Evolutionary conservation across 1,284 basidiomycete species (phyloP), one percentile per base, ranked within the genome.

Genomic region (Trichosporon ovoides): DNA sequence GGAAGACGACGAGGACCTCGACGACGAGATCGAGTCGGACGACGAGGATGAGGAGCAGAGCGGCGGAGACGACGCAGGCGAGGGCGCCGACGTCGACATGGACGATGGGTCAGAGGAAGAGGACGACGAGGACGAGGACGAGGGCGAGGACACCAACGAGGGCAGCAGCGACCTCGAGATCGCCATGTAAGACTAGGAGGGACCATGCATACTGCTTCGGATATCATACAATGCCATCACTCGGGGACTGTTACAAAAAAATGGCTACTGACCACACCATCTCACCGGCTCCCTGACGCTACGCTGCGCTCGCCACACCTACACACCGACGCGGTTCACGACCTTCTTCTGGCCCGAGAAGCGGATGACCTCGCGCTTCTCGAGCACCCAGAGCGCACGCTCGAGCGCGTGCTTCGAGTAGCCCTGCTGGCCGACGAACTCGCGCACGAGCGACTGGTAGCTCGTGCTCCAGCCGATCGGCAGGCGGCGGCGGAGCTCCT

Each of bases 391-490:
- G 62, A 99, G 78, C 18, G 91, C 91, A 62, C 93, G 81, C 76
- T 99, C 96, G 28, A 99, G 82, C 16, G 95, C 91, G 76, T 97
- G 94, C 66, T 83, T 87, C 19, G 88, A 88, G 74, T 87, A 95
- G 4, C 91, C 89, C 75, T 98, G 92, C 66, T 89, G 86, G 9
- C 85, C 87, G 12, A 98, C 94, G 76, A 98, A 98, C 78, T 98
- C 96, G 65, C 87, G 85, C n/a, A 94, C 85, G 52, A 99, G 81
- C 68, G 87, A 89, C 76, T 93, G 89, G 72, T 98, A 97, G 69
- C 89, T 92, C 53, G 94, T 97, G 66, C 87, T 92, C 92, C 95
- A 98, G 3, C 95, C 95, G 54, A 99, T 89, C 0, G 96, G 95
- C 63, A 98, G 79, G 46, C 96, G 80, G 63, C 92, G 79, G 60